phyloP scores from a whole-genome alignment of 805 yeast genomes.

The Nakazawaea populi region DNA sequence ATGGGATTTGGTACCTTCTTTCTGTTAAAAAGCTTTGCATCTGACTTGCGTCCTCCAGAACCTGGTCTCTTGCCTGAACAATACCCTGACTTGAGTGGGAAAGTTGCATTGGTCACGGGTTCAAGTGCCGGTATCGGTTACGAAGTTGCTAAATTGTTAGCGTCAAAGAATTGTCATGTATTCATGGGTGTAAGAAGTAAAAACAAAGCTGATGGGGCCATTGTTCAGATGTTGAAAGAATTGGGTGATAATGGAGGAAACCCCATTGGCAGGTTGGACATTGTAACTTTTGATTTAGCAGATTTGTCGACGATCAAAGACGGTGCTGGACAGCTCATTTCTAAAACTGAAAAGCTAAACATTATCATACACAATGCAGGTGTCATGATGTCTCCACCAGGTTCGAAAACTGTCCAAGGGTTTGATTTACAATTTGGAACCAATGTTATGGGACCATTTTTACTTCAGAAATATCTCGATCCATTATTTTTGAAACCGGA shows the following conservation, averaged over 20 bases:
- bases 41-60: constrained; percentile 7
- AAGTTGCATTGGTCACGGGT: constrained; percentile 23
- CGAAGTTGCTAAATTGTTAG: constrained; percentile 25
- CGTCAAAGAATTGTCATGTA: constrained; percentile 26
- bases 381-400: constrained; percentile 32
- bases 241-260: constrained; percentile 10
- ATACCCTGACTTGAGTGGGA: constrained; percentile 28
- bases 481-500: constrained; percentile 29
- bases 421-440: constrained; percentile 41
- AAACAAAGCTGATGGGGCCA: constrained; percentile 19
- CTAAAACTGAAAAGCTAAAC: constrained; percentile 24
- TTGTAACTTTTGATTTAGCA: constrained; percentile 27
- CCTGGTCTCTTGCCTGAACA: constrained; percentile 23
- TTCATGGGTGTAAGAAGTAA: constrained; percentile 29
- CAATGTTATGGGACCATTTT: constrained; percentile 40
- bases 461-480: constrained; percentile 32
- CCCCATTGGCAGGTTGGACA: constrained; percentile 16
- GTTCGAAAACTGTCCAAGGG: constrained; percentile 33
- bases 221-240: constrained; percentile 20
- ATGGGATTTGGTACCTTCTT: not conserved
- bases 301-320: constrained; percentile 37
- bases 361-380: constrained; percentile 39
- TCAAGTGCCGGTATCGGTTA: constrained; percentile 19
- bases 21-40: not conserved
- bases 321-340: constrained; percentile 26